These are phyloP conservation scores for Phytophthora sojae DNA, from an alignment of 352 stramenopile species.

Conservation along the genomic window DNA sequence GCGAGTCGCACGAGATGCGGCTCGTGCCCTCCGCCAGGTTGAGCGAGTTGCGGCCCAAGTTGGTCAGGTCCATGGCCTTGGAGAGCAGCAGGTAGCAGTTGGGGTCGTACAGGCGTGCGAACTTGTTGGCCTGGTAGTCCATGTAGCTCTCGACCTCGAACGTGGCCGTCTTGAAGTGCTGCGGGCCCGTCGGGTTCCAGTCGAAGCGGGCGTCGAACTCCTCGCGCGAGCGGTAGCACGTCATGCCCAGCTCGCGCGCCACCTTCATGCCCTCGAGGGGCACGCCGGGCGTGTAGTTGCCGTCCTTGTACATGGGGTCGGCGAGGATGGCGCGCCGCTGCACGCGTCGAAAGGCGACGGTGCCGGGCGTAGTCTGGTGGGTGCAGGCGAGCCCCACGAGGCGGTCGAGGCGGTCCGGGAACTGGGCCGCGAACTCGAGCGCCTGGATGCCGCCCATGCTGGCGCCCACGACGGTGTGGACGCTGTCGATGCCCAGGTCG, in stretches of 20 bases:
- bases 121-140: not conserved
- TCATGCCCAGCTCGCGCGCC: not conserved
- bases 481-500: not conserved
- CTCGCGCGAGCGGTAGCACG: not conserved
- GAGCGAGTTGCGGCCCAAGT: not conserved
- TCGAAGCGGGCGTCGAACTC: slow-evolving; percentile 1
- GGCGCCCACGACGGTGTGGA: not conserved
- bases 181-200: not conserved
- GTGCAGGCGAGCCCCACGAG: not conserved
- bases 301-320: not conserved
- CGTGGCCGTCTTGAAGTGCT: not conserved
- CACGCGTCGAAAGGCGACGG: not conserved
- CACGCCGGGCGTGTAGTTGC: not conserved
- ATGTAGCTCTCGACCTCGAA: slow-evolving; percentile 2
- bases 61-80: not conserved
- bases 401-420: not conserved
- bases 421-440: not conserved
- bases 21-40: not conserved
- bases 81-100: slow-evolving; percentile 1
- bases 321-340: not conserved
- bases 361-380: not conserved
- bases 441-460: slow-evolving; percentile 1
- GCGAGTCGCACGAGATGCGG: not conserved
- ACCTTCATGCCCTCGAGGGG: not conserved
- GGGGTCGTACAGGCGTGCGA: not conserved